phyloP scores from a whole-genome alignment of 192 early-diverging fungal genomes.

The Podila verticillata region DNA sequence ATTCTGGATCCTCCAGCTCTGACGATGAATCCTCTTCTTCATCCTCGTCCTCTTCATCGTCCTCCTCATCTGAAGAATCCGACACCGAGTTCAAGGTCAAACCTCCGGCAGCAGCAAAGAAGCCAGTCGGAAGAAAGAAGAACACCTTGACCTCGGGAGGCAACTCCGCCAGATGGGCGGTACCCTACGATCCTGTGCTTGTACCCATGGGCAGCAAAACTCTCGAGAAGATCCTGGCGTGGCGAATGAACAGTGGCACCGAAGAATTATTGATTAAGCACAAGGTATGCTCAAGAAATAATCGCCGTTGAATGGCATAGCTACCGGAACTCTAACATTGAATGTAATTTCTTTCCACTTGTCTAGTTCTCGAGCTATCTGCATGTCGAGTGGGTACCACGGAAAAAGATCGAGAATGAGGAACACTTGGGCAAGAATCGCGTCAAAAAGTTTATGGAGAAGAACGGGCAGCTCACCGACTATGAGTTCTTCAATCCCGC shows the following conservation, averaged over 20 bases:
- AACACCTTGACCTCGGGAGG: slow-evolving; percentile 34
- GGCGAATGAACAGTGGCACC: slow-evolving; percentile 55
- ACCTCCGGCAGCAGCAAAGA: slow-evolving; percentile 41
- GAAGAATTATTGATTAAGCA: slow-evolving; percentile 83
- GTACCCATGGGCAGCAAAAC: slow-evolving; percentile 63
- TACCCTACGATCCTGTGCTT: slow-evolving; percentile 59
- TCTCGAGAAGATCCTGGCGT: slow-evolving; percentile 63
- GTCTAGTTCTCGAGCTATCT: slow-evolving; percentile 74
- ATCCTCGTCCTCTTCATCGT: slow-evolving; percentile 13
- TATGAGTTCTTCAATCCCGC: slow-evolving; percentile 72
- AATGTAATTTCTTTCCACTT: neutral
- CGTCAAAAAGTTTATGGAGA: slow-evolving; percentile 79
- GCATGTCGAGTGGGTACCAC: slow-evolving; percentile 78
- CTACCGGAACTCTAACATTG: neutral
- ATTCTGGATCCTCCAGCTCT: slow-evolving; percentile 38
- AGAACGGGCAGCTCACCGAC: slow-evolving; percentile 62
- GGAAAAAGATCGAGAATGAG: slow-evolving; percentile 50
- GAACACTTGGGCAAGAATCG: slow-evolving; percentile 74
- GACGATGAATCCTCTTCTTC: slow-evolving; percentile 21
- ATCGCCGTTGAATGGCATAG: too few species aligned
- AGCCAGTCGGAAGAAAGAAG: slow-evolving; percentile 36
- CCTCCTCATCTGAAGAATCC: slow-evolving; percentile 43
- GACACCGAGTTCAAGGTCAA: slow-evolving; percentile 47
- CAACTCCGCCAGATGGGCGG: slow-evolving; percentile 43
- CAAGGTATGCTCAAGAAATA: slow-evolving; percentile 62